Evolutionary conservation across 2,329 filamentous ascomycete genomes (phyloP), one percentile per base, ranked within the genome.

Genomic region (Sarocladiaceae sp.): DNA sequence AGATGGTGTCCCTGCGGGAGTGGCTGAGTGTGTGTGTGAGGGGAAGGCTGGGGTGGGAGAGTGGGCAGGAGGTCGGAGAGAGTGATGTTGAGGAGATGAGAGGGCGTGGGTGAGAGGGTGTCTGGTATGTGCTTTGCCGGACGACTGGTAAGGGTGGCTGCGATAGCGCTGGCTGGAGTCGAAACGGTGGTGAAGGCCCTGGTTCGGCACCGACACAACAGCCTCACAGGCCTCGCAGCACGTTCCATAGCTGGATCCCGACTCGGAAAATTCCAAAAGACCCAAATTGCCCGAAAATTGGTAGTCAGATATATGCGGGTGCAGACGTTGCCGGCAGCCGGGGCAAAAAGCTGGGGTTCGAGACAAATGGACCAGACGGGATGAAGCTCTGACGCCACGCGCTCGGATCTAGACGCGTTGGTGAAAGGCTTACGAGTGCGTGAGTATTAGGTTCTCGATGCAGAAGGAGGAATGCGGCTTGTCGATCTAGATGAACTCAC

Each of bases 1-100:
- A 96, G 77, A 66, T 97, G 91, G 65, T 95, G 86, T 31, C 86
- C 88, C 26, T 80, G 76, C 0, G 86, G 83, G 6, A 87, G 70
- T 3, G 65, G 42, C 4, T n/a, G 40, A 1, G 64, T 52, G 48
- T 50, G 59, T 50, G 4, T 13, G 35, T 2, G 62, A 56, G 12
- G 56, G 51, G 5, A 57, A 46, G 10, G 48, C 26, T 25, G 55
- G 52, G 39, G 47, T 35, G 23, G 35, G 3, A 48, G 35, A 26
- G 46, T 36, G 28, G 49, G 74, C 11, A 87, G 61, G 51, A 82
- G 75, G 58, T 82, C 80, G 46, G 69, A 63, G 1, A 93, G 76
- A 8, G 84, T 78, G 26, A 82, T 71, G 57, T 77, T 74, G 44
- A 96, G 78, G 42, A 89, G 81, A 66, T 84, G 75, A 1, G 84